These are phyloP conservation scores for Pythium apleroticum DNA, from an alignment of 352 stramenopile genomes.

Conservation along the genomic window DNA sequence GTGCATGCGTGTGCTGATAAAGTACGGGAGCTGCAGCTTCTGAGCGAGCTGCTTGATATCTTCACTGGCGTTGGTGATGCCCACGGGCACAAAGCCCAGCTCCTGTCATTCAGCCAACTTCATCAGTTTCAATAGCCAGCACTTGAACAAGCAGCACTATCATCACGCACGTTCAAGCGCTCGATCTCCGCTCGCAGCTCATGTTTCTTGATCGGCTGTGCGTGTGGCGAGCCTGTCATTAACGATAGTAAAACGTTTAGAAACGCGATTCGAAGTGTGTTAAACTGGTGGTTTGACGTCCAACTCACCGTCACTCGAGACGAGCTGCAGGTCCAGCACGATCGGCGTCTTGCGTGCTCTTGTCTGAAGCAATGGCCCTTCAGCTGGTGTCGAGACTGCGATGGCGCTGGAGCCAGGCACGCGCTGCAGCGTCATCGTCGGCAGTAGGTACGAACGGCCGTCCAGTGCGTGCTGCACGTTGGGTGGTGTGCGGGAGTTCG, in stretches of 20 bases:
- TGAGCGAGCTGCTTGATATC: slow-evolving; percentile 74
- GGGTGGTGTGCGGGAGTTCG: slow-evolving; percentile 7
- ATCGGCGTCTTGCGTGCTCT: slow-evolving; percentile 51
- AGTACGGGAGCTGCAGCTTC: slow-evolving; percentile 62
- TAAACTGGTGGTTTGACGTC: too few species aligned
- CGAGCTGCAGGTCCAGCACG: slow-evolving; percentile 68
- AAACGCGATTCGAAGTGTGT: too few species aligned
- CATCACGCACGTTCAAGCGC: slow-evolving; percentile 43
- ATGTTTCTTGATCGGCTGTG: slow-evolving; percentile 75
- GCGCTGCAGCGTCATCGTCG: slow-evolving; percentile 60
- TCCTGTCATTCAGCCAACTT: slow-evolving; percentile 1
- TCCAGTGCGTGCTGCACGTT: slow-evolving; percentile 48
- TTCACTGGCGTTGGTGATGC: slow-evolving; percentile 84
- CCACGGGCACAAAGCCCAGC: slow-evolving; percentile 58
- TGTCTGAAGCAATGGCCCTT: slow-evolving; percentile 45
- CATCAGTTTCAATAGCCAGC: background rate
- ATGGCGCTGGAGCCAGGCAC: slow-evolving; percentile 19
- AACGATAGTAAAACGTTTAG: too few species aligned
- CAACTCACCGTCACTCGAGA: slow-evolving; percentile 65
- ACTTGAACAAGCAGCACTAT: too few species aligned
- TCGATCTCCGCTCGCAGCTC: slow-evolving; percentile 69
- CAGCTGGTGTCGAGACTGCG: slow-evolving; percentile 22
- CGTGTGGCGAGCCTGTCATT: slow-evolving; percentile 67
- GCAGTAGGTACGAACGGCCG: slow-evolving; percentile 70
- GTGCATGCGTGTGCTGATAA: slow-evolving; percentile 72